These are phyloP conservation scores for Tricholoma bakamatsutake DNA, from an alignment of 768 basidiomycete genomes.

Conservation along the genomic window DNA sequence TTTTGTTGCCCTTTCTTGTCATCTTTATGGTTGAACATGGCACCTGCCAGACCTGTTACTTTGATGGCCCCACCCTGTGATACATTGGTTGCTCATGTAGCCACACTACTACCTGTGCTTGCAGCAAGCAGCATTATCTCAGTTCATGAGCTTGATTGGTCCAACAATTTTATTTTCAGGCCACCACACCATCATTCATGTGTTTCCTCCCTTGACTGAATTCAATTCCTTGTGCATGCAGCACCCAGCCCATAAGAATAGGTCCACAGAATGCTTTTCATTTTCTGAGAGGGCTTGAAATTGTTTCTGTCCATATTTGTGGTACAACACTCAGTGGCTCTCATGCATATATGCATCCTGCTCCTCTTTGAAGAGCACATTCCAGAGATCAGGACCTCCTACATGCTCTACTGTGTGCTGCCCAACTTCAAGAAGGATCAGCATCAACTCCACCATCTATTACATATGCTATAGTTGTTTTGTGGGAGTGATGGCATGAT, in stretches of 20 bases:
- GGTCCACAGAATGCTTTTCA: neutral
- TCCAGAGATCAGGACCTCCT: too few relatives aligned
- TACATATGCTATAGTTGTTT: too few relatives aligned
- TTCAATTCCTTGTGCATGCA: constrained; percentile 22
- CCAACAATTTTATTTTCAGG: neutral
- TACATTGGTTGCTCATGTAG: constrained; percentile 3
- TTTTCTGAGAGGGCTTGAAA: neutral
- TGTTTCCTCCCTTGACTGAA: constrained; percentile 17
- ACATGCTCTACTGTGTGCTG: too few relatives aligned
- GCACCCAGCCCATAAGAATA: constrained; percentile 19
- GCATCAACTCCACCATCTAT: too few relatives aligned
- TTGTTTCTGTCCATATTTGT: neutral
- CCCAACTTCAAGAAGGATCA: too few relatives aligned
- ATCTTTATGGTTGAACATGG: constrained; percentile 29
- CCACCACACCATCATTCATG: constrained; percentile 17
- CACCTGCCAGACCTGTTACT: constrained; percentile 19
- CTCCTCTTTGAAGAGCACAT: neutral
- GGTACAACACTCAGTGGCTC: neutral
- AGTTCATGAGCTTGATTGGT: constrained; percentile 18
- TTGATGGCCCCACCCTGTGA: constrained; percentile 20
- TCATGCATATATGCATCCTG: neutral
- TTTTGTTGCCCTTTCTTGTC: constrained; percentile 31
- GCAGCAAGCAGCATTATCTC: constrained; percentile 19
- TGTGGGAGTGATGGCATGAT: too few relatives aligned
- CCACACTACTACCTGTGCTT: neutral